Percentiles rank a stretch among this genome's conserved stretches.
Conservation (phyloP, 495 filamentous ascomycete species). For the Glutinoglossum americanum region DNA sequence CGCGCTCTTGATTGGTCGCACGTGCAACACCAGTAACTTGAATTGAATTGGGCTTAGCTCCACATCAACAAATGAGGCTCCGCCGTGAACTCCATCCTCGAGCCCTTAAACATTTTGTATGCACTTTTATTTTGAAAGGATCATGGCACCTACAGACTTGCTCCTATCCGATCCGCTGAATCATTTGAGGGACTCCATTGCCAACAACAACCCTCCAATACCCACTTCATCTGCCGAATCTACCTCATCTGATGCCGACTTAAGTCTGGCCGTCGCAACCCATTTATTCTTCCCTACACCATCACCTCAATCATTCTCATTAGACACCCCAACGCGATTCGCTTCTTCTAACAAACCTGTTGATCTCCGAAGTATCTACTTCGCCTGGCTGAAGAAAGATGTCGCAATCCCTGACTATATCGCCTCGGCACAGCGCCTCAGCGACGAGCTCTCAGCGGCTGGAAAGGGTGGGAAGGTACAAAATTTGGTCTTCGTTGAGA, state of each 20-base stretch:
- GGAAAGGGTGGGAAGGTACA: conserved; percentile 40
- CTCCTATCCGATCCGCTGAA: conserved; percentile 43
- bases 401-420: conserved; percentile 76
- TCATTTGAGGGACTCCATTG: conserved; percentile 59
- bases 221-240: conserved; percentile 45
- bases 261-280: conserved; percentile 46
- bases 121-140: neutral
- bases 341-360: conserved; percentile 47
- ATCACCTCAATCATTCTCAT: conserved; percentile 39
- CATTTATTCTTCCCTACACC: conserved; percentile 58
- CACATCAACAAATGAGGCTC: neutral
- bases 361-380: conserved; percentile 83
- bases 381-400: conserved; percentile 85
- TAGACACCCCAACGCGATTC: conserved; percentile 69
- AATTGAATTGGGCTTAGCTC: neutral
- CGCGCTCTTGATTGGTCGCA: no score
- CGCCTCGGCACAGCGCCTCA: conserved; percentile 54
- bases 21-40: no score
- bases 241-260: conserved; percentile 22
- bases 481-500: conserved; percentile 74
- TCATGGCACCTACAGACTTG: neutral
- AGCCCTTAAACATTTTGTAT: neutral
- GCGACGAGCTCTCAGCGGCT: conserved; percentile 47
- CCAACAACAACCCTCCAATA: conserved; percentile 37
- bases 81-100: neutral